phyloP scores from a whole-genome alignment of 345 rosid species.

The Odontarrhena argentea region DNA sequence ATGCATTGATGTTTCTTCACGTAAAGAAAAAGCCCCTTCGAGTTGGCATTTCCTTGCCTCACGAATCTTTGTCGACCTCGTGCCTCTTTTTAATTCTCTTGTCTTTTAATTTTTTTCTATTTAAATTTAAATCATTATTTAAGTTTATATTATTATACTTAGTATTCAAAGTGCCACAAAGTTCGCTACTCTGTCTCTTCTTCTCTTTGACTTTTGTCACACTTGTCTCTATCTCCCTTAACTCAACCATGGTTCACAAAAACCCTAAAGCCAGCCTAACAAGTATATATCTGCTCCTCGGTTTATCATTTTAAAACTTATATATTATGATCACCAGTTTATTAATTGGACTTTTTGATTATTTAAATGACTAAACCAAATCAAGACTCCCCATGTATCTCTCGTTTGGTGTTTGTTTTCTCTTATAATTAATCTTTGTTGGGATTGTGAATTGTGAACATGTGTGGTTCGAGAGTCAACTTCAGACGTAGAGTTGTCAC shows the following conservation, averaged over 20 bases:
- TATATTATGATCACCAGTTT: conserved; percentile 20
- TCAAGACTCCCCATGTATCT: conserved; percentile 33
- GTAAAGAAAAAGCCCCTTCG: conserved; percentile 41
- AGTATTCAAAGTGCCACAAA: conserved; percentile 34
- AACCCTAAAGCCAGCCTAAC: conserved; percentile 14
- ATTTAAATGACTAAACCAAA: conserved; percentile 18
- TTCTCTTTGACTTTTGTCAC: conserved; percentile 38
- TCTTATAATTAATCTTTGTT: conserved; percentile 8
- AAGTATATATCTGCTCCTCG: conserved; percentile 14
- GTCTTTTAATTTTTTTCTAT: neutral
- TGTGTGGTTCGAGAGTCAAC: conserved; percentile 48
- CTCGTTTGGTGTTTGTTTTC: conserved; percentile 30
- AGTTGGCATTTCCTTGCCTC: conserved; percentile 71
- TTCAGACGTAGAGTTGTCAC: conserved; percentile 41
- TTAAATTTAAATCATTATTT: neutral
- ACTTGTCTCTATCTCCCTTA: conserved; percentile 30
- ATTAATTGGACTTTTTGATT: conserved; percentile 20
- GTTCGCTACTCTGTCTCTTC: conserved; percentile 44
- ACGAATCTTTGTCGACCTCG: conserved; percentile 90
- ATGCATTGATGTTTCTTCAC: conserved; percentile 47
- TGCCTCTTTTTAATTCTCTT: conserved; percentile 49
- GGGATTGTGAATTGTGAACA: conserved; percentile 43
- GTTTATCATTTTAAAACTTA: conserved; percentile 12
- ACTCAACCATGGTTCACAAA: conserved; percentile 38
- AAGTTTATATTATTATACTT: neutral